Evolutionary conservation across 257 asterid genomes (phyloP).

Genomic region (Knoxia roxburghii): DNA sequence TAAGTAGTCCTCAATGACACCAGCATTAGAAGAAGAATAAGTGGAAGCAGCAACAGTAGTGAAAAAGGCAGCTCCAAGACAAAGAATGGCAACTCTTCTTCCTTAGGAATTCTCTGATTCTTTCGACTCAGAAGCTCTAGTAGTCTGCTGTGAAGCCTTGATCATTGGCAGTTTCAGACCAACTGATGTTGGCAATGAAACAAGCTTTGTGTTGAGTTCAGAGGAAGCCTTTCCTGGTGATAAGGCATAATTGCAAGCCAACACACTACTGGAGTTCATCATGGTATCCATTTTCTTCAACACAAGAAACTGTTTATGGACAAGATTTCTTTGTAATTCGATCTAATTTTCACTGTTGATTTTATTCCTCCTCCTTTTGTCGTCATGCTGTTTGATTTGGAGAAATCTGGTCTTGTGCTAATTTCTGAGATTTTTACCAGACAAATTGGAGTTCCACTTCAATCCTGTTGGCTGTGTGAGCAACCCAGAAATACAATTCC

Average conservation of each 20-base stretch:
- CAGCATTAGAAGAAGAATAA: conserved; percentile 70
- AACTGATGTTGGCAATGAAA: conserved; percentile 35
- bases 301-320: background rate
- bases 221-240: conserved; percentile 41
- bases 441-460: too few species aligned
- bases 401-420: too few species aligned
- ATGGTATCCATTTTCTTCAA: conserved; percentile 87
- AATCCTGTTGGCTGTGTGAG: too few species aligned
- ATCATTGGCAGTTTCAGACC: conserved; percentile 44
- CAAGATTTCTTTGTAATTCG: too few species aligned
- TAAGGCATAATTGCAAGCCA: conserved; percentile 73
- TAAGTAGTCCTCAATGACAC: conserved; percentile 69
- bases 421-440: too few species aligned
- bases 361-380: too few species aligned
- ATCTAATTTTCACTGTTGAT: too few species aligned
- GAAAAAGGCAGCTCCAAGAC: conserved; percentile 69
- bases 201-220: conserved; percentile 47
- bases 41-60: conserved; percentile 47
- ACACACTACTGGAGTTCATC: conserved; percentile 61
- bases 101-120: conserved; percentile 26
- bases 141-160: conserved; percentile 49
- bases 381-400: too few species aligned
- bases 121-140: conserved; percentile 22
- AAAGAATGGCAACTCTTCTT: conserved; percentile 65
- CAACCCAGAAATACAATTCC: too few species aligned